These are phyloP conservation scores for Mrakia frigida DNA, from an alignment of 768 basidiomycete species.

Conservation along the genomic window DNA sequence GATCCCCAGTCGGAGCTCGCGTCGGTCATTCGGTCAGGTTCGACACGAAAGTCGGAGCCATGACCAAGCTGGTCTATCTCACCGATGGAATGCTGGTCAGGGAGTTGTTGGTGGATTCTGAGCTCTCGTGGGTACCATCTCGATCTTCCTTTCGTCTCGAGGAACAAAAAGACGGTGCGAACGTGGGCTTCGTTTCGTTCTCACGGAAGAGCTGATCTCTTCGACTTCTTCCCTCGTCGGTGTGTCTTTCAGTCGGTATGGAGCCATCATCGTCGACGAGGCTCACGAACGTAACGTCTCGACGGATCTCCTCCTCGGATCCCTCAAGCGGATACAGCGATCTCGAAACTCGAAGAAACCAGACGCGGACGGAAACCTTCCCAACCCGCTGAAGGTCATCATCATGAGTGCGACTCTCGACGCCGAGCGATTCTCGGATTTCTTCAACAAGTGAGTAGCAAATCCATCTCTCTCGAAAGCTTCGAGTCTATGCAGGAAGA, in stretches of 20 bases:
- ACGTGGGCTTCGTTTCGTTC: too few relatives aligned
- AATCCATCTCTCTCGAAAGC: neutral
- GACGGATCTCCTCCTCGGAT: conserved; percentile 88
- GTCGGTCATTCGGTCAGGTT: conserved; percentile 31
- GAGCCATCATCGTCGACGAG: conserved; percentile 87
- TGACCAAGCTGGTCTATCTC: conserved; percentile 23
- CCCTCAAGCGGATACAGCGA: conserved; percentile 72
- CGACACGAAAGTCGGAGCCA: conserved; percentile 24
- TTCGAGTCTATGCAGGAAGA: neutral
- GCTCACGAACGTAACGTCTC: conserved; percentile 93
- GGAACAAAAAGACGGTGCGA: neutral
- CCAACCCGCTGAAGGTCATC: conserved; percentile 73
- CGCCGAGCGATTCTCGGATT: conserved; percentile 85
- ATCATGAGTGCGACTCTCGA: conserved; percentile 98
- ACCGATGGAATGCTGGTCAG: conserved; percentile 33
- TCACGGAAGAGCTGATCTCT: neutral
- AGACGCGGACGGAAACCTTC: conserved; percentile 10
- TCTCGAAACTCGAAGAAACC: conserved; percentile 52
- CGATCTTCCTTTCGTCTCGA: neutral
- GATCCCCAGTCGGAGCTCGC: conserved; percentile 23
- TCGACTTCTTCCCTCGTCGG: neutral
- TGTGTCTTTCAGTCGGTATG: conserved; percentile 54
- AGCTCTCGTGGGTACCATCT: conserved; percentile 8
- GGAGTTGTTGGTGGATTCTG: conserved; percentile 22
- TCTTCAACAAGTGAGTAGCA: conserved; percentile 67